These are phyloP conservation scores for Boletus pseudo-olivaceus DNA, from an alignment of 768 basidiomycete species.

Conservation along the genomic window DNA sequence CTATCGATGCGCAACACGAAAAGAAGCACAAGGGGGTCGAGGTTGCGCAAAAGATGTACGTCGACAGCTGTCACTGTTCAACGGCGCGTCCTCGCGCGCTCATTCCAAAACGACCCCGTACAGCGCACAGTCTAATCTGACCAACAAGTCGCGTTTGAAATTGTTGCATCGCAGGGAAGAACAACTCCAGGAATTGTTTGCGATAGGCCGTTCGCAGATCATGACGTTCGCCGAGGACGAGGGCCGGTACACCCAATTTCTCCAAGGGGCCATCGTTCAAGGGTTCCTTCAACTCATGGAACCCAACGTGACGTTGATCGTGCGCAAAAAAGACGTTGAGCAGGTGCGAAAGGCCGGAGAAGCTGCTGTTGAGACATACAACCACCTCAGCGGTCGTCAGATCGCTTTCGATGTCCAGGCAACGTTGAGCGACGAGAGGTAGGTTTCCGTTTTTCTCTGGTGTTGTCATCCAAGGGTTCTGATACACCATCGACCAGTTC, in stretches of 20 bases:
- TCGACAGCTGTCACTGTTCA: slow-evolving; percentile 9
- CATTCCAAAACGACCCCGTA: background rate
- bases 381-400: slow-evolving; percentile 71
- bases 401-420: slow-evolving; percentile 59
- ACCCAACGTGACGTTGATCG: slow-evolving; percentile 58
- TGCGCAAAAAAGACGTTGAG: slow-evolving; percentile 64
- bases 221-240: slow-evolving; percentile 60
- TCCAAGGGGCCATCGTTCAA: slow-evolving; percentile 83
- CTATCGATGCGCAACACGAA: slow-evolving; percentile 92
- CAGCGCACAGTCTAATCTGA: slow-evolving; percentile 92
- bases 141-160: slow-evolving; percentile 91
- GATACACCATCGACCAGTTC: slow-evolving; percentile 43
- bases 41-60: slow-evolving; percentile 94
- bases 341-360: slow-evolving; percentile 60
- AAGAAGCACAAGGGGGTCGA: slow-evolving; percentile 95
- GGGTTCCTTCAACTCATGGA: slow-evolving; percentile 83
- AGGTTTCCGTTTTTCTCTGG: slow-evolving; percentile 20
- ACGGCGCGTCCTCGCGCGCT: background rate
- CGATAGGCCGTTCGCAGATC: slow-evolving; percentile 61
- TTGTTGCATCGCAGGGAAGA: slow-evolving; percentile 91
- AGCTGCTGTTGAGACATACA: slow-evolving; percentile 63
- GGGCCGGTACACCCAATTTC: slow-evolving; percentile 72
- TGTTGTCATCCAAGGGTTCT: background rate
- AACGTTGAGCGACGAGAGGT: slow-evolving; percentile 67
- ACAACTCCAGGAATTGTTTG: slow-evolving; percentile 85